Conservation (phyloP, 73 alveolate species). For the Uronychia binucleata region DNA sequence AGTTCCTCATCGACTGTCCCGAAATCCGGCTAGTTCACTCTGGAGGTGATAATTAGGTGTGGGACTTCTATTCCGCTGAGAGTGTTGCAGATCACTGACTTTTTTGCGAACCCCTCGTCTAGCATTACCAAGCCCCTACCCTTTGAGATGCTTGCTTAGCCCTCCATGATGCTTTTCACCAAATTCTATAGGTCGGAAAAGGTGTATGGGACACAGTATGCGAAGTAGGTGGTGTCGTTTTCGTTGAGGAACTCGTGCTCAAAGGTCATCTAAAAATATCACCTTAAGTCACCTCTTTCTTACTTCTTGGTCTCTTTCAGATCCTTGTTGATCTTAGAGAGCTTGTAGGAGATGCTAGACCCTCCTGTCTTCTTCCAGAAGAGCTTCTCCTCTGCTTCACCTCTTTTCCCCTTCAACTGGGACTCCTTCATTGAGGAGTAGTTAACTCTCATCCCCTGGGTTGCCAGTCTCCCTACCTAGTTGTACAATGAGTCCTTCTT, state of each 20-base stretch:
- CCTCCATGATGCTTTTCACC: not conserved
- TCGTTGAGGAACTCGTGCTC: slow-evolving; percentile 14
- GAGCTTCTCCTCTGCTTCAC: not conserved
- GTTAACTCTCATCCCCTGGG: slow-evolving; percentile 51
- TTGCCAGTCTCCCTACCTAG: slow-evolving; percentile 40
- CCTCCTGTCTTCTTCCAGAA: not conserved
- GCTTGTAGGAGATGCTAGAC: not conserved
- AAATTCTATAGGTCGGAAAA: slow-evolving; percentile 7
- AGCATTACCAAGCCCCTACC: not conserved
- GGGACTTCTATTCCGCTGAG: slow-evolving; percentile 65
- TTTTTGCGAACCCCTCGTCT: not conserved
- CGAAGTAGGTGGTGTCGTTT: slow-evolving; percentile 18
- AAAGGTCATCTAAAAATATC: slow-evolving; percentile 10
- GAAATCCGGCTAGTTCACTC: not conserved
- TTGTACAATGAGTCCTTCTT: slow-evolving; percentile 62
- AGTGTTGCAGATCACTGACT: slow-evolving; percentile 34
- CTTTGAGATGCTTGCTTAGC: slow-evolving; percentile 33
- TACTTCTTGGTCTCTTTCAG: not conserved
- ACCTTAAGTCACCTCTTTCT: not conserved
- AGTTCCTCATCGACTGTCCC: not conserved
- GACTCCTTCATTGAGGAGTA: not conserved
- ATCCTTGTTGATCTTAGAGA: not conserved
- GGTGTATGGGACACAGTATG: slow-evolving; percentile 26
- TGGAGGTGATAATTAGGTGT: slow-evolving; percentile 29
- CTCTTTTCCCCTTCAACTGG: not conserved